Evolutionary conservation across 345 rosid genomes (phyloP), one percentile per base, ranked within the genome.

Genomic region (Anacardium occidentale): DNA sequence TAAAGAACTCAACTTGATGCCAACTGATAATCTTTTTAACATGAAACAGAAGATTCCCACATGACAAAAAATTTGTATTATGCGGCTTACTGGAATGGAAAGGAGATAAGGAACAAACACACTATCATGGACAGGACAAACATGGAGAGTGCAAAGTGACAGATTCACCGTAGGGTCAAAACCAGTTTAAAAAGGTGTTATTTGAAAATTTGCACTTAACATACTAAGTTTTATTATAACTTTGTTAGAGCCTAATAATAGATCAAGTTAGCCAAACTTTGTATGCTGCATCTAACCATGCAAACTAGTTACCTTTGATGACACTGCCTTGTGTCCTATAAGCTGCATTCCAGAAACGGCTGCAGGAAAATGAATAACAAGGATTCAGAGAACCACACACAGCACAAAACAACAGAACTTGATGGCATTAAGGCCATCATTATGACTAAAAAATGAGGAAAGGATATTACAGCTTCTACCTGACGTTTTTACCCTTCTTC

Each of bases 401-500:
- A 24, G 32, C 53, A 65, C 45, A 58, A 40, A 53, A 58, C 48
- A n/a, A 62, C 32, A 66, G 2, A 17, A 42, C 56, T 29, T 55
- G 50, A 11, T 25, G 25, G 21, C 53, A 76, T 18, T 77, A 59
- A 64, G 20, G 60, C 32, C 14, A 69, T 14, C 10, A 21, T 56
- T 62, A 57, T 12, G 15, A 50, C 34, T 18, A 58, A 1, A 65
- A 64, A 24, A 47, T 65, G 47, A 4, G 62, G 66, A 62, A 72
- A 44, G 62, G 62, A 64, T 51, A 62, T 18, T 26, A 57, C 18
- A 67, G 64, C 76, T 69, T 90, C 69, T 87, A 92, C 99, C 81
- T 73, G 97, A 72, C 62, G 75, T 45, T 87, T 86, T 95, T 80
- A 81, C 74, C 76, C 79, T 89, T 83, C 77, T 87, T 82, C 68